Evolutionary conservation across 2,329 filamentous ascomycete genomes (phyloP).

Genomic region (Cladosporium sp.): DNA sequence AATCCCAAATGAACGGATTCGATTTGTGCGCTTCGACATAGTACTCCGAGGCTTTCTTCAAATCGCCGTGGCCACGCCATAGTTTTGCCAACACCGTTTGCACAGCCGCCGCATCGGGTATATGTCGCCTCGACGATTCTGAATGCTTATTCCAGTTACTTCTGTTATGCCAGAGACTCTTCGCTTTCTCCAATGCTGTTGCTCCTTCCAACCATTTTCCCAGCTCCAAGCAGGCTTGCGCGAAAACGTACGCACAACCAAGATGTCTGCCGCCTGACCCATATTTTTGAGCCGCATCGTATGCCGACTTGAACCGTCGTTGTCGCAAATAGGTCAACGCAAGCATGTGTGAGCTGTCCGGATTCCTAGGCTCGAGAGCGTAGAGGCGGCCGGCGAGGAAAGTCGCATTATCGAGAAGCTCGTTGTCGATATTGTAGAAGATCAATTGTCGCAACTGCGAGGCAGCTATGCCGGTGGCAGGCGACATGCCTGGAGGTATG

Average conservation of each 20-base stretch:
- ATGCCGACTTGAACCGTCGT: constrained; percentile 79
- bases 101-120: constrained; percentile 81
- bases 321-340: constrained; percentile 80
- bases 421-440: constrained; percentile 81
- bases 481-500: constrained; percentile 47
- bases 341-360: constrained; percentile 77
- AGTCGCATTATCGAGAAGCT: constrained; percentile 81
- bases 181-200: constrained; percentile 76
- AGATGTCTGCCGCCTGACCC: constrained; percentile 70
- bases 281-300: constrained; percentile 71
- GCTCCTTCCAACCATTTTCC: constrained; percentile 79
- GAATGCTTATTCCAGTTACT: constrained; percentile 76
- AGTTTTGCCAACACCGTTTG: constrained; percentile 82
- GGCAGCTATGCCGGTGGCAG: constrained; percentile 49
- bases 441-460: constrained; percentile 62
- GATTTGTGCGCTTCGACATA: constrained; percentile 85
- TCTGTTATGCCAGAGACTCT: constrained; percentile 68
- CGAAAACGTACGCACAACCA: constrained; percentile 87
- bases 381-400: constrained; percentile 87
- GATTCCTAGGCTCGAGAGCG: constrained; percentile 76
- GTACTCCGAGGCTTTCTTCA: constrained; percentile 76
- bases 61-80: constrained; percentile 73
- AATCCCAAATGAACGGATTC: constrained; percentile 98
- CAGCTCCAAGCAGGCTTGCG: constrained; percentile 78
- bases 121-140: constrained; percentile 66